Evolutionary conservation across 2,329 filamentous ascomycete genomes (phyloP), one percentile per base, ranked within the genome.

Genomic region (Geosmithia putterillii): DNA sequence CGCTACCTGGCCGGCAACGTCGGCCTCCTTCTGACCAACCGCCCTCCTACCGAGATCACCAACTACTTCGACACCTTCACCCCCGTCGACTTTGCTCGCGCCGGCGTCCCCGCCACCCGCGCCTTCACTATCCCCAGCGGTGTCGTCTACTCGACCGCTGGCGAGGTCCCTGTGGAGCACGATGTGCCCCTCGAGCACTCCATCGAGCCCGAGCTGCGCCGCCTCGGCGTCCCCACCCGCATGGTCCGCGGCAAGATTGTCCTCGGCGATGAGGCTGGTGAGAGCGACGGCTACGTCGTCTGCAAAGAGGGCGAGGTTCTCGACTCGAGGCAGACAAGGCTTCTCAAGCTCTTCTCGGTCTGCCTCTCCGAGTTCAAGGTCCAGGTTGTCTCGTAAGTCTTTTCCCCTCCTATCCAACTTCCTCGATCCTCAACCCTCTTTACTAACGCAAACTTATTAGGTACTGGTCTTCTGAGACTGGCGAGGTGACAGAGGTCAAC

Each of bases 281-380:
- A 64, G 45, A 67, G 60, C 38, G 66, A 69, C 44, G 69, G 67
- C n/a, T 94, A 89, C 59, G 73, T 73, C 9, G 79, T 98, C 41
- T 96, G 90, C 67, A 80, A 79, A 56, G 81, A 88, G 62, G 92
- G 90, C 10, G 79, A 95, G 58, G 73, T 79, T 38, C 66, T 98
- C 52, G 89, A 95, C 64, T 89, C 85, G 52, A 76, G 90, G 54
- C 92, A 98, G 73, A 95, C 92, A 45, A 83, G 88, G 50, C 67
- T 98, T 57, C 64, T 98, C 63, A 96, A 96, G 76, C 73, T 95
- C 55, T 96, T 98, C 65, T 83, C 87, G 43, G 78, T 95, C 45
- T 86, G 85, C 49, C 78, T 92, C 65, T 86, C 87, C 46, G 88
- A 96, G 67, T 98, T 98, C 69, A 81, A 74, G 61, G 80, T 98